Evolutionary conservation across 768 basidiomycete species (phyloP).

Genomic region (Termitomyces sp.): DNA sequence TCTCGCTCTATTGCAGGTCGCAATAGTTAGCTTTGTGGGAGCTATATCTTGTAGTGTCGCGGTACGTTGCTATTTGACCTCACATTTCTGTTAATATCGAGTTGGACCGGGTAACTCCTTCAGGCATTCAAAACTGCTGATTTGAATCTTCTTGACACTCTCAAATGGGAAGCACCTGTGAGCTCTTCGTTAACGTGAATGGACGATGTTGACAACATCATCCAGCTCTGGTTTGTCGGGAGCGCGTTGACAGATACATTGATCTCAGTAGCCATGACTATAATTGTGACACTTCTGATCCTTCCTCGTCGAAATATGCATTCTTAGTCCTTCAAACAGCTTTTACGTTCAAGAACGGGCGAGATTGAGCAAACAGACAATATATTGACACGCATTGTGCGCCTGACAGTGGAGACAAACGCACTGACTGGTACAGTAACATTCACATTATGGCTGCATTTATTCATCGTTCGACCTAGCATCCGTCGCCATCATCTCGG

Average conservation of each 20-base stretch:
- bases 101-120: not conserved
- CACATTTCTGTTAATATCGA: not conserved
- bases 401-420: not conserved
- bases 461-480: not conserved
- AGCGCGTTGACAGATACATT: not conserved
- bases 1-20: not conserved
- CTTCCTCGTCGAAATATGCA: not conserved
- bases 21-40: not conserved
- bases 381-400: not conserved
- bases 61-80: not conserved
- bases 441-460: not conserved
- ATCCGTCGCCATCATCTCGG: not conserved
- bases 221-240: not conserved
- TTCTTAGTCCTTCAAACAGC: not conserved
- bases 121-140: not conserved
- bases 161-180: not conserved
- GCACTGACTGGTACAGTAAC: not conserved
- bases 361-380: not conserved
- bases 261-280: not conserved
- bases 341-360: not conserved
- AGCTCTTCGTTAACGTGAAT: too few species aligned
- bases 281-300: not conserved
- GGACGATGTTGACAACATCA: not conserved
- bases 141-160: not conserved
- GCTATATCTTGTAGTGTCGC: not conserved